These are phyloP conservation scores for Rhizoclosmatium sp. DNA, from an alignment of 192 early-diverging fungal species.

Conservation along the genomic window DNA sequence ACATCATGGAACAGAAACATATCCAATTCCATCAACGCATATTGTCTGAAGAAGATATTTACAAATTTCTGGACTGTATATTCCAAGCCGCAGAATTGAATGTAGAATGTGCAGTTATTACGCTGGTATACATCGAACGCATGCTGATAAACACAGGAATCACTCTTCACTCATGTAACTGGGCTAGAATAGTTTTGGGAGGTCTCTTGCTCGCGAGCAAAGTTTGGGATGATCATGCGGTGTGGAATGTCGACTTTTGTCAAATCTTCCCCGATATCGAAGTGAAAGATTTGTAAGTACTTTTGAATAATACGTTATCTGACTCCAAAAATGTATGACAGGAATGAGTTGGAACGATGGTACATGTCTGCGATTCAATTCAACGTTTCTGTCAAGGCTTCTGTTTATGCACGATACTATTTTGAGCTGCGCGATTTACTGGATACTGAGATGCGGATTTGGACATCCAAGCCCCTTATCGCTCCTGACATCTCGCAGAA, in stretches of 20 bases:
- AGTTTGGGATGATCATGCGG: conserved; percentile 88
- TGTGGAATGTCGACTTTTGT: conserved; percentile 83
- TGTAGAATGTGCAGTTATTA: conserved; percentile 69
- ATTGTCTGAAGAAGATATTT: conserved; percentile 62
- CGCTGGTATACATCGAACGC: conserved; percentile 72
- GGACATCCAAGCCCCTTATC: conserved; percentile 35
- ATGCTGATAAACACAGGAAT: conserved; percentile 70
- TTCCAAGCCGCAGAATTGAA: conserved; percentile 71
- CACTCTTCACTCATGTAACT: conserved; percentile 63
- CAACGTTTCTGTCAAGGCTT: conserved; percentile 71
- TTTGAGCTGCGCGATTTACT: conserved; percentile 68
- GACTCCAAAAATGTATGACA: conserved; percentile 30
- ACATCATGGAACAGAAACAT: conserved; percentile 44
- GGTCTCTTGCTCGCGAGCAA: conserved; percentile 79
- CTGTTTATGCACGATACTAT: conserved; percentile 71
- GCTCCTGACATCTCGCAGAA: conserved; percentile 3
- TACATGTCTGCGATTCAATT: conserved; percentile 68
- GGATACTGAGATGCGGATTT: conserved; percentile 27
- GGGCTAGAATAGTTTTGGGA: conserved; percentile 64
- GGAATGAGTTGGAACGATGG: conserved; percentile 74
- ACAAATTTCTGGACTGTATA: conserved; percentile 68
- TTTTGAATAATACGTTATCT: not conserved
- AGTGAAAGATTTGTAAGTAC: conserved; percentile 70
- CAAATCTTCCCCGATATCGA: conserved; percentile 77
- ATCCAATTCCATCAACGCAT: conserved; percentile 55